These are phyloP conservation scores for Neurospora discreta DNA, from an alignment of 495 filamentous ascomycete species.

Conservation along the genomic window DNA sequence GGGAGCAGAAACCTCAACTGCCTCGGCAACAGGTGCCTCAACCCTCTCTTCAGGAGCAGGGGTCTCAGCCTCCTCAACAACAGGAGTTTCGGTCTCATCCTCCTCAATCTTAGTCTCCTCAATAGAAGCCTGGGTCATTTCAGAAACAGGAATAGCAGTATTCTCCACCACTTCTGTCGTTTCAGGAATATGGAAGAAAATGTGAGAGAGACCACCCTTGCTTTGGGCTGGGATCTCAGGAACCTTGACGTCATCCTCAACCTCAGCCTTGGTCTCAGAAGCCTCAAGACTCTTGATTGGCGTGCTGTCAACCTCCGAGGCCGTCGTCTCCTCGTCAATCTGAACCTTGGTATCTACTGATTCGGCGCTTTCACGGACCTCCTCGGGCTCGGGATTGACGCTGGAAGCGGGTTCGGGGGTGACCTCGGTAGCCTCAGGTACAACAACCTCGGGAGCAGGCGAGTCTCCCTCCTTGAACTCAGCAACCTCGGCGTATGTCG, in stretches of 20 bases:
- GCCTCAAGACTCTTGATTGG: neutral
- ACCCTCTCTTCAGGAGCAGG: neutral
- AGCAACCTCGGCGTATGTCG: neutral
- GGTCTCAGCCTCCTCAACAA: neutral
- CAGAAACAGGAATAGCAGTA: neutral
- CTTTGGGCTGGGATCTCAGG: neutral
- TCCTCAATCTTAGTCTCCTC: constrained; percentile 1
- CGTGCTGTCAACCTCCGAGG: neutral
- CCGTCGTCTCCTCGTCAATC: neutral
- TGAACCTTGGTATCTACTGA: neutral
- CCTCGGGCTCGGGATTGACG: neutral
- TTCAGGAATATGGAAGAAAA: neutral
- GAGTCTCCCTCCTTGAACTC: neutral
- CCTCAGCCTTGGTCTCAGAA: neutral
- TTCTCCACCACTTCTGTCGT: neutral
- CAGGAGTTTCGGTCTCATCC: neutral
- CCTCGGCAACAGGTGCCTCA: neutral
- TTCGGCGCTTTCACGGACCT: neutral
- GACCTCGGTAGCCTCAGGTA: neutral
- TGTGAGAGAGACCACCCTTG: neutral
- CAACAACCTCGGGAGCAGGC: constrained; percentile 2
- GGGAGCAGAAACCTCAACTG: neutral
- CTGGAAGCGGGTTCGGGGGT: neutral
- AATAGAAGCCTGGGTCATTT: neutral
- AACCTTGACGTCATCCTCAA: neutral